Evolutionary conservation across 768 basidiomycete genomes (phyloP).

Genomic region (Mycena filopes): DNA sequence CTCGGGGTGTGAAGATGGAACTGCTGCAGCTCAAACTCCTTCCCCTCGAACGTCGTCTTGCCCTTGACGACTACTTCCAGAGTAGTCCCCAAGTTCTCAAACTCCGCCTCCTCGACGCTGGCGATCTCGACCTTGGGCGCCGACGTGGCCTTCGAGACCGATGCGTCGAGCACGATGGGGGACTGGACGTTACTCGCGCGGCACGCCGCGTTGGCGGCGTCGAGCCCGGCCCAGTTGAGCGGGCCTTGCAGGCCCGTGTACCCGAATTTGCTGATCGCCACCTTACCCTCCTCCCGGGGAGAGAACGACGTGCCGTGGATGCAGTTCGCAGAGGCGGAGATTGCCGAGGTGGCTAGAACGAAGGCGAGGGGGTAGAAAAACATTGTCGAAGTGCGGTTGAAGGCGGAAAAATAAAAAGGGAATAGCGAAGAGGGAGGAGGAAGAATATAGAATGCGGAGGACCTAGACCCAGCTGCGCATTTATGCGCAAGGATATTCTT

Average conservation of each 20-base stretch:
- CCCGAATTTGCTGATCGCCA: slow-evolving; percentile 30
- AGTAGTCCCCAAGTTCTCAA: slow-evolving; percentile 33
- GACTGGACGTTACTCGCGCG: slow-evolving; percentile 27
- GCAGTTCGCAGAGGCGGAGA: slow-evolving; percentile 26
- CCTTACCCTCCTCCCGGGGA: slow-evolving; percentile 25
- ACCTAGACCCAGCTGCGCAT: background rate
- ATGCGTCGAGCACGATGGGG: slow-evolving; percentile 28
- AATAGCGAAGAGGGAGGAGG: no score
- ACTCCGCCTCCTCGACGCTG: slow-evolving; percentile 30
- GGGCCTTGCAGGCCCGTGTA: slow-evolving; percentile 29
- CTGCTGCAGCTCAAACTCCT: slow-evolving; percentile 31
- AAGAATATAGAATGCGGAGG: no score
- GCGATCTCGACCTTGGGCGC: slow-evolving; percentile 25
- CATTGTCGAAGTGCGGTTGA: no score
- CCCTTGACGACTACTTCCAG: slow-evolving; percentile 29
- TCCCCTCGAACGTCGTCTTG: slow-evolving; percentile 28
- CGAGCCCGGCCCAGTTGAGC: slow-evolving; percentile 31
- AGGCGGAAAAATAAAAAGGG: background rate
- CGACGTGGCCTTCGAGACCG: slow-evolving; percentile 13
- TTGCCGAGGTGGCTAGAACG: slow-evolving; percentile 20
- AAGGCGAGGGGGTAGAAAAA: slow-evolving; percentile 6
- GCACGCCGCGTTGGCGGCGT: slow-evolving; percentile 30
- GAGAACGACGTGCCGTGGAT: slow-evolving; percentile 27
- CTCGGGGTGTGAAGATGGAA: slow-evolving; percentile 33
- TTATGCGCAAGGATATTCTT: slow-evolving; percentile 7